Evolutionary conservation across 257 asterid genomes (phyloP), one percentile per base, ranked within the genome.

Genomic region (Cinchona pubescens): DNA sequence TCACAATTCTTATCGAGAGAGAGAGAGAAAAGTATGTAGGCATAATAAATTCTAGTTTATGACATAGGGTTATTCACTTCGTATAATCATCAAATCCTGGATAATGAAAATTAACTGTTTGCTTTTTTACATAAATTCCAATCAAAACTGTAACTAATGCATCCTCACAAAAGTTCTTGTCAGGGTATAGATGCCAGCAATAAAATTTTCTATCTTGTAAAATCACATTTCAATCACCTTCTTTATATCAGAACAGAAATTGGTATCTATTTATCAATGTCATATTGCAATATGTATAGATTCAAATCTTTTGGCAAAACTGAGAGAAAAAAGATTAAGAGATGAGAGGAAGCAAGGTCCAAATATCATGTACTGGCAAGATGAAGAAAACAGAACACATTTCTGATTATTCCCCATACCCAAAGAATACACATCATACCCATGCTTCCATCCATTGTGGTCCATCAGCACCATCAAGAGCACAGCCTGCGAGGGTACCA

Each of bases 401-500:
- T 78, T 82, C 82, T 78, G 64, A 66, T 72, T 75, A 82, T 71
- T 78, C 73, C 87, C 79, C 89, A 90, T 86, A 92, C 89, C 91
- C 96, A 80, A 89, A 86, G 69, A 80, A 85, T 88, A 89, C 76
- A 78, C 88, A 90, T 85, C 97, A 90, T 95, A 95, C 99, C 99
- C 99, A 96, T 83, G 99, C 99, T 89, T 96, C 99, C 99, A 96
- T 96, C 99, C 99, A 96, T 81, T 96, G 99, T 64, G 99, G 99
- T 82, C 99, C 99, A 87, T 96, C 99, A 80, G 98, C 98, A 76
- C 99, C 99, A 85, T 96, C 99, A 75, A 96, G 86, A 75, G 99
- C 99, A 82, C 98, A 92, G 61, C 98, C 99, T 45, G 98, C 98
- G 63, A 96, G 88, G 27, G 92, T 89, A 74, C 97, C 99, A 76